Percentiles rank a stretch among this genome's conserved stretches.
Conservation (phyloP, 1,284 basidiomycete genomes). For the Ceratobasidium sp. region DNA sequence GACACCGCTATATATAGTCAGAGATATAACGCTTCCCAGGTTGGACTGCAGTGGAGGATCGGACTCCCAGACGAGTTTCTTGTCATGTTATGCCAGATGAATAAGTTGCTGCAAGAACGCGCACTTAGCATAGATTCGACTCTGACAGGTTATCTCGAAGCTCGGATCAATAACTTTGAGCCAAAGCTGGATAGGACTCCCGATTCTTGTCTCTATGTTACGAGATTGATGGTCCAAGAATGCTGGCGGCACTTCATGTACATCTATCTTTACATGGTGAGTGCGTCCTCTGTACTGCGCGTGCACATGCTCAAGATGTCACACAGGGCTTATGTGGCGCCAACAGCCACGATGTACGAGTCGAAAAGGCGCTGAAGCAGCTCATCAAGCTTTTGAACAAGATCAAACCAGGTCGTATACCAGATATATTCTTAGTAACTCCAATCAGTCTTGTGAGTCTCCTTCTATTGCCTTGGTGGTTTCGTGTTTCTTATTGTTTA, state of each 20-base stretch:
- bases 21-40: neutral
- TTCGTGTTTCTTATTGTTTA: too few species aligned
- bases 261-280: constrained; percentile 11
- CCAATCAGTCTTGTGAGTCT: constrained; percentile 18
- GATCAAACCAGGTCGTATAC: constrained; percentile 3
- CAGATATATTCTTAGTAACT: too few species aligned
- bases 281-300: neutral
- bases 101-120: constrained; percentile 2
- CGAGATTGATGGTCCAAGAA: constrained; percentile 17
- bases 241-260: constrained; percentile 6
- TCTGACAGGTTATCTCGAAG: neutral
- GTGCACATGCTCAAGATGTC: too few species aligned
- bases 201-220: neutral
- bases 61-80: constrained; percentile 14
- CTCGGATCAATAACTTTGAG: neutral
- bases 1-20: neutral
- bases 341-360: neutral
- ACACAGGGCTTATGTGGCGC: too few species aligned
- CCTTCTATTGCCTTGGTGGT: too few species aligned
- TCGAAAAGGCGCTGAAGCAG: neutral
- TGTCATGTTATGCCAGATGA: constrained; percentile 8
- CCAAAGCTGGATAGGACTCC: neutral
- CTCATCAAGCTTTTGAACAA: neutral
- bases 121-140: neutral
- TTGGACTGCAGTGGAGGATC: constrained; percentile 9